A percentile compares a stretch with the other conserved stretches of the same genome.
Evolutionary conservation across 495 filamentous ascomycete species (phyloP).

Genomic region (Tuber borchii): DNA sequence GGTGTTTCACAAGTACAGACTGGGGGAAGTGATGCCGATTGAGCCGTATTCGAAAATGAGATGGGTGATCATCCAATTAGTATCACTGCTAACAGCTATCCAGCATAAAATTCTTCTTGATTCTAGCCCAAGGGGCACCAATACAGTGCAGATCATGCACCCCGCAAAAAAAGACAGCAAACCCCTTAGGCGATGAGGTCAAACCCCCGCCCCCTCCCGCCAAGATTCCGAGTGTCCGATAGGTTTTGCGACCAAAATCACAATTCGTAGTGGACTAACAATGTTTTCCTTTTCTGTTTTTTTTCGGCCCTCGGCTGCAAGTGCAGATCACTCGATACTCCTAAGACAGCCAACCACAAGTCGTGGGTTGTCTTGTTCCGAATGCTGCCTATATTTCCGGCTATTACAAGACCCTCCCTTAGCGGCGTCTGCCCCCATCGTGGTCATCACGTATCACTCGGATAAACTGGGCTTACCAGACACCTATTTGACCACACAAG

Average conservation of each 20-base stretch:
- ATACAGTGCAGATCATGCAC: neutral
- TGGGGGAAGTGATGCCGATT: neutral
- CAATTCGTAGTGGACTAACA: neutral
- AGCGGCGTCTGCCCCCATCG: neutral
- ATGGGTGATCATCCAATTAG: neutral
- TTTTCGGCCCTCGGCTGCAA: neutral
- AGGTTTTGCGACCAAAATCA: neutral
- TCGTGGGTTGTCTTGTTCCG: neutral
- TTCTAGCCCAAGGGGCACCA: neutral
- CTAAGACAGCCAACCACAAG: neutral
- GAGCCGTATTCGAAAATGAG: neutral
- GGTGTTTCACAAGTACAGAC: neutral
- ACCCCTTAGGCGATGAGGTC: neutral
- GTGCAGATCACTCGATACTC: neutral
- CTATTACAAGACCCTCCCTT: neutral
- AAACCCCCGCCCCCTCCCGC: neutral
- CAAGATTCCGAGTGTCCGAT: neutral
- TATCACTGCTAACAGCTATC: neutral
- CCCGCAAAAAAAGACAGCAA: constrained; percentile 1
- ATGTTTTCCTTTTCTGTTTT: neutral
- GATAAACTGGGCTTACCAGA: neutral
- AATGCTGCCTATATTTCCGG: neutral
- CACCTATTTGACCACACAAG: neutral
- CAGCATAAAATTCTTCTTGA: neutral
- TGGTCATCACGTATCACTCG: constrained; percentile 2